A percentile compares a stretch with the other conserved stretches of the same genome.
These are phyloP conservation scores for Jamesozyma jinghongensis DNA, from an alignment of 805 yeast species.

Conservation along the genomic window DNA sequence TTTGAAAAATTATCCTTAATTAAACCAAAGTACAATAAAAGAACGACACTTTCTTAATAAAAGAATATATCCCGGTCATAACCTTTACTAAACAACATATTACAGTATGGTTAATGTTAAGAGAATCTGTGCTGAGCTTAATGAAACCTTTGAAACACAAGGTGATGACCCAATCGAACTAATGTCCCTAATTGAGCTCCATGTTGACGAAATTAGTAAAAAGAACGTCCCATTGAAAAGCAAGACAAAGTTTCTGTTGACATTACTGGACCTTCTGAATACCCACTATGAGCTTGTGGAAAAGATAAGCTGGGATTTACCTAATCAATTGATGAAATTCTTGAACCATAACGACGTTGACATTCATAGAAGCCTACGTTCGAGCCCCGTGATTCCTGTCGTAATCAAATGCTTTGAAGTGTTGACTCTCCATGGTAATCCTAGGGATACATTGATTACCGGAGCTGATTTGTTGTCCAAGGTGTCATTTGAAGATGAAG, in stretches of 20 bases:
- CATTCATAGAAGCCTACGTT: conserved; percentile 20
- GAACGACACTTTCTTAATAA: no score
- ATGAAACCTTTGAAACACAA: conserved; percentile 19
- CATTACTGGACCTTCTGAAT: conserved; percentile 37
- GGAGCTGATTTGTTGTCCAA: conserved; percentile 51
- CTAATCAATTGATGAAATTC: conserved; percentile 51
- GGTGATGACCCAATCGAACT: conserved; percentile 24
- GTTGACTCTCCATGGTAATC: conserved; percentile 62
- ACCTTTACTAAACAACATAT: no score
- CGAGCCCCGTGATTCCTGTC: conserved; percentile 24
- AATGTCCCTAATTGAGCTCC: conserved; percentile 24
- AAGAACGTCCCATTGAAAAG: conserved; percentile 32
- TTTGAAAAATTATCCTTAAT: background rate
- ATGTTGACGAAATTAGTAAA: conserved; percentile 15
- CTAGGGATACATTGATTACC: conserved; percentile 69
- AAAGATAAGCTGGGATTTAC: conserved; percentile 91
- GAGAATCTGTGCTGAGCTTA: conserved; percentile 11
- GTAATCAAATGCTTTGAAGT: conserved; percentile 48
- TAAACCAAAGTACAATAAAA: background rate
- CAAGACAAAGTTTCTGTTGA: conserved; percentile 39
- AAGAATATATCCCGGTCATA: no score
- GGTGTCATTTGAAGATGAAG: conserved; percentile 11
- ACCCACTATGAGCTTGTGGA: conserved; percentile 42
- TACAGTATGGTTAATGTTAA: conserved; percentile 11
- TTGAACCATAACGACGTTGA: conserved; percentile 34